phyloP scores from a whole-genome alignment of 2,329 filamentous ascomycete genomes.

The Apiospora rasikravindrae region DNA sequence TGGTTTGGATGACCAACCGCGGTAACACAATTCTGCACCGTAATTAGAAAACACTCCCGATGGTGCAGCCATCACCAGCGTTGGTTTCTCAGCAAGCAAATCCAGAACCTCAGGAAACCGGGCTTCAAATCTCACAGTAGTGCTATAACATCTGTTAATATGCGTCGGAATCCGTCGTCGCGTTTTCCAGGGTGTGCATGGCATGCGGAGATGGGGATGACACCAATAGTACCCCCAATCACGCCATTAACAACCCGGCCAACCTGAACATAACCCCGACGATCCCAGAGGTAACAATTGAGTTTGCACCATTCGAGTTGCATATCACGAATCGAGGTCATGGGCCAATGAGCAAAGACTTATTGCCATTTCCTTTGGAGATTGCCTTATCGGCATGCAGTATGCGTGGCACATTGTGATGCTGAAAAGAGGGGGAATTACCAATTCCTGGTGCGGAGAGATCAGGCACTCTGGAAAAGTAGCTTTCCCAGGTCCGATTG shows the following conservation, averaged over 20 bases:
- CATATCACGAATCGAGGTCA: not conserved
- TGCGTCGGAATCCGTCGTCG: not conserved
- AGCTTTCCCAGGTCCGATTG: not conserved
- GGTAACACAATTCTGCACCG: too few species aligned
- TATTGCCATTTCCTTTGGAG: not conserved
- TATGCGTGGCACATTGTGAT: not conserved
- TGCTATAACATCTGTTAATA: not conserved
- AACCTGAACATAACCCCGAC: not conserved
- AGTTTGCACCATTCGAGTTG: slow-evolving; percentile 6
- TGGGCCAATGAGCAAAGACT: not conserved
- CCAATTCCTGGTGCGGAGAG: not conserved
- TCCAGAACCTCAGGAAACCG: not conserved
- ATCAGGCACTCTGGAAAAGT: not conserved
- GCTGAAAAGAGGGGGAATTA: not conserved
- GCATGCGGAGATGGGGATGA: slow-evolving; percentile 21
- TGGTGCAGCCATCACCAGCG: not conserved
- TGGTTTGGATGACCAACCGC: too few species aligned
- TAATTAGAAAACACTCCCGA: not conserved
- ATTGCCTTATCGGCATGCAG: not conserved
- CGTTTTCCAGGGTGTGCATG: not conserved
- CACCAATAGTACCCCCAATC: slow-evolving; percentile 28
- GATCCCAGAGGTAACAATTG: not conserved
- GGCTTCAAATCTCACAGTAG: too few species aligned
- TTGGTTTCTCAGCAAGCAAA: not conserved
- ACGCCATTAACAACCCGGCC: slow-evolving; percentile 29